Conservation (phyloP, 768 basidiomycete species). For the Tylopilus intermedius region DNA sequence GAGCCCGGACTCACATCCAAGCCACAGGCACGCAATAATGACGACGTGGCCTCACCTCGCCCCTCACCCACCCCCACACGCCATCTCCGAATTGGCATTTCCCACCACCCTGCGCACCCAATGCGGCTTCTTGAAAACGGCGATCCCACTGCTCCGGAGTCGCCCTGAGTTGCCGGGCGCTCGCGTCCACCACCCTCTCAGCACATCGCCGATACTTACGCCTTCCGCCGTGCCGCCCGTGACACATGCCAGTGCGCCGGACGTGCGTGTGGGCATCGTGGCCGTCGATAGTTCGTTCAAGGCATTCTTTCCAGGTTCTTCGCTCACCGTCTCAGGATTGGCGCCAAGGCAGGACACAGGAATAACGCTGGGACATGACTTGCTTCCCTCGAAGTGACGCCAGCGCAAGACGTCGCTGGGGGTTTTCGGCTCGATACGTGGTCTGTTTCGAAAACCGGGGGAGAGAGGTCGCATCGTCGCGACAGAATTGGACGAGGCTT, state of each 20-base stretch:
- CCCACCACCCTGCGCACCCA: slow-evolving; percentile 19
- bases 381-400: slow-evolving; percentile 4
- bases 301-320: not conserved
- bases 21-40: not conserved
- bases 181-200: slow-evolving; percentile 21
- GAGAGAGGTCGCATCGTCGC: not conserved
- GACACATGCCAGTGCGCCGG: not conserved
- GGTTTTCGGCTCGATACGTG: slow-evolving; percentile 25
- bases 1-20: not conserved
- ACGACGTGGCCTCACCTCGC: slow-evolving; percentile 6
- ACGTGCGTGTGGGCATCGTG: not conserved
- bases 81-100: slow-evolving; percentile 25
- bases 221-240: not conserved
- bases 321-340: not conserved
- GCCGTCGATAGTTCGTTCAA: not conserved
- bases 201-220: slow-evolving; percentile 16
- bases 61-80: slow-evolving; percentile 19
- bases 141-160: not conserved
- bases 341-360: not conserved
- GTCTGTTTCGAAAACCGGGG: slow-evolving; percentile 24
- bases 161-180: not conserved
- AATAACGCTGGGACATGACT: not conserved
- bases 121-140: not conserved
- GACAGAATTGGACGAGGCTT: slow-evolving; percentile 14
- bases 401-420: slow-evolving; percentile 20